Conservation (phyloP, 2,329 filamentous ascomycete genomes). For the Venturia effusa region DNA sequence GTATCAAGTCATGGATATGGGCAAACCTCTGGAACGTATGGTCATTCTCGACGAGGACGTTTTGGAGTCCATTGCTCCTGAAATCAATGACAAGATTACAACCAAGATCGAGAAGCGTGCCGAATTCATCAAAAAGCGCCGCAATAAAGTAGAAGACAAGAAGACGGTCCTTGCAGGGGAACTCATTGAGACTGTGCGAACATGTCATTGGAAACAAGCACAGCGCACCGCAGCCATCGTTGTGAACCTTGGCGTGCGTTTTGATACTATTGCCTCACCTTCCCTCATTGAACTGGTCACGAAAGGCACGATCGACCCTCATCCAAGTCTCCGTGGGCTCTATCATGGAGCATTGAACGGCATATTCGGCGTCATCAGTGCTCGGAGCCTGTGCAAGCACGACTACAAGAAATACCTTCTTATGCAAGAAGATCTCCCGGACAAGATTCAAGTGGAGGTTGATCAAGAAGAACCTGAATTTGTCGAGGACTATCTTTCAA, state of each 20-base stretch:
- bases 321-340: slow-evolving; percentile 72
- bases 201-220: slow-evolving; percentile 93
- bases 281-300: slow-evolving; percentile 76
- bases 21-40: slow-evolving; percentile 76
- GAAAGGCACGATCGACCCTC: slow-evolving; percentile 75
- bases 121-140: slow-evolving; percentile 62
- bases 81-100: slow-evolving; percentile 36
- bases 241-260: slow-evolving; percentile 81
- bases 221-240: slow-evolving; percentile 83
- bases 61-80: slow-evolving; percentile 51
- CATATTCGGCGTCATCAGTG: slow-evolving; percentile 72
- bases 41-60: slow-evolving; percentile 65
- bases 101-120: slow-evolving; percentile 54
- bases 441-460: slow-evolving; percentile 65
- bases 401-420: slow-evolving; percentile 78
- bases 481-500: slow-evolving; percentile 66
- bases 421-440: slow-evolving; percentile 66
- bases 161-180: slow-evolving; percentile 75
- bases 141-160: slow-evolving; percentile 67
- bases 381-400: slow-evolving; percentile 75
- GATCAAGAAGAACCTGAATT: slow-evolving; percentile 56
- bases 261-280: slow-evolving; percentile 72
- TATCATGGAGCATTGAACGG: slow-evolving; percentile 72
- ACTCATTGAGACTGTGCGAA: slow-evolving; percentile 63
- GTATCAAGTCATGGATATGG: slow-evolving; percentile 85